phyloP scores from a whole-genome alignment of 202 grass and related monocot genomes.

The Panicum hallii region DNA sequence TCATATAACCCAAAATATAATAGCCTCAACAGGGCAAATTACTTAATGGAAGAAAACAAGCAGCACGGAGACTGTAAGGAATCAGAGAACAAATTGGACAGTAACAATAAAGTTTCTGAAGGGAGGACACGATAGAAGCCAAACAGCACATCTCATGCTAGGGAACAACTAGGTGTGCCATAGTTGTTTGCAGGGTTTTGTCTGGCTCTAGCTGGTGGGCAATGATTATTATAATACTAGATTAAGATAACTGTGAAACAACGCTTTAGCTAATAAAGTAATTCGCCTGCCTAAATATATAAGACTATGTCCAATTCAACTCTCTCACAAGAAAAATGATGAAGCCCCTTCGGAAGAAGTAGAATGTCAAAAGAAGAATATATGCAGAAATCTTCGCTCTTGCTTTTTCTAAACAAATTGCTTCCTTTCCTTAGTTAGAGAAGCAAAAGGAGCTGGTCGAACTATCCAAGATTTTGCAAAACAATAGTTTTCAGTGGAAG shows the following conservation, averaged over 20 bases:
- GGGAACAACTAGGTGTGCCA: constrained; percentile 24
- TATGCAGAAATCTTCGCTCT: not conserved
- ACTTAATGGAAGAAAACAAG: not conserved
- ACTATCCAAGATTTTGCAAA: constrained; percentile 37
- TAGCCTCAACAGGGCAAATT: not conserved
- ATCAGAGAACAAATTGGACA: constrained; percentile 27
- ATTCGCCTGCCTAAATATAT: constrained; percentile 2
- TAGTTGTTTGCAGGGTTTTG: not conserved
- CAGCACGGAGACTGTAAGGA: not conserved
- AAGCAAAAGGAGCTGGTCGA: constrained; percentile 37
- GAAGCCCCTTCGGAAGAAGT: not conserved
- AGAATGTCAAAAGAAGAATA: not conserved
- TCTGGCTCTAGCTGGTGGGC: not conserved
- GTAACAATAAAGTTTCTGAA: constrained; percentile 18
- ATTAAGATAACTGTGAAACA: constrained; percentile 20
- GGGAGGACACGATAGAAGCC: not conserved
- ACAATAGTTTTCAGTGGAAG: constrained; percentile 1
- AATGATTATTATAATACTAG: not conserved
- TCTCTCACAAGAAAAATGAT: not conserved
- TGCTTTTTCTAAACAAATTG: not conserved
- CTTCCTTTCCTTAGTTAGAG: not conserved
- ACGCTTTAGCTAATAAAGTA: not conserved
- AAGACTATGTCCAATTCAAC: not conserved
- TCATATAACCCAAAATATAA: not conserved
- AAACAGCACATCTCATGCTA: constrained; percentile 3